Percentiles rank a stretch among this genome's conserved stretches.
These are phyloP conservation scores for Lodderomyces oxycetoniae DNA, from an alignment of 1,139 yeast species.

Conservation along the genomic window DNA sequence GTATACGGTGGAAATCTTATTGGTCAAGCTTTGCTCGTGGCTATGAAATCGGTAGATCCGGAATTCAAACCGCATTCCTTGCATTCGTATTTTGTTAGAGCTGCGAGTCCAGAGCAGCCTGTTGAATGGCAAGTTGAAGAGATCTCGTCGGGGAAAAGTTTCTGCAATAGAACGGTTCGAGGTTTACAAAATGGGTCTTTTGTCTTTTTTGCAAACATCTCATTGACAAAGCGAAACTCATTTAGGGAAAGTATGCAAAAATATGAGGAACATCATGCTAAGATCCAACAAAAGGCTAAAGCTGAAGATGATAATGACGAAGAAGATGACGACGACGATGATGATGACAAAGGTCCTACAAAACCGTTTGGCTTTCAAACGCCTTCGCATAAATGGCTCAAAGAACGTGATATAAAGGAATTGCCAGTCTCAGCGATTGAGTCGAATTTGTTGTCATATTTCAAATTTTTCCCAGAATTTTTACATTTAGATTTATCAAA, in stretches of 20 bases:
- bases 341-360: conserved; percentile 19
- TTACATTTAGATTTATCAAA: conserved; percentile 22
- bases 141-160: conserved; percentile 53
- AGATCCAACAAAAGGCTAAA: conserved; percentile 14
- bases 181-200: conserved; percentile 51
- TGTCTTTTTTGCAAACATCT: conserved; percentile 50
- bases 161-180: conserved; percentile 53
- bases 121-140: conserved; percentile 33
- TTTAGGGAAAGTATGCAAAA: conserved; percentile 18
- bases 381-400: conserved; percentile 31
- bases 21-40: conserved; percentile 36
- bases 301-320: conserved; percentile 27
- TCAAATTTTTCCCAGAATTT: conserved; percentile 41
- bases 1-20: conserved; percentile 35
- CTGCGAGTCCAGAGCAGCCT: conserved; percentile 18
- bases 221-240: conserved; percentile 42
- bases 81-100: conserved; percentile 30
- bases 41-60: conserved; percentile 23
- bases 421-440: conserved; percentile 18
- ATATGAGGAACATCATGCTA: conserved; percentile 23
- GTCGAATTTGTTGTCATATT: conserved; percentile 21
- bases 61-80: conserved; percentile 36
- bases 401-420: conserved; percentile 17
- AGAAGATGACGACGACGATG: conserved; percentile 23
- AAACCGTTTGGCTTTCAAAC: conserved; percentile 38